Conservation (phyloP, 495 filamentous ascomycete species). For the Amniculicola lignicola region DNA sequence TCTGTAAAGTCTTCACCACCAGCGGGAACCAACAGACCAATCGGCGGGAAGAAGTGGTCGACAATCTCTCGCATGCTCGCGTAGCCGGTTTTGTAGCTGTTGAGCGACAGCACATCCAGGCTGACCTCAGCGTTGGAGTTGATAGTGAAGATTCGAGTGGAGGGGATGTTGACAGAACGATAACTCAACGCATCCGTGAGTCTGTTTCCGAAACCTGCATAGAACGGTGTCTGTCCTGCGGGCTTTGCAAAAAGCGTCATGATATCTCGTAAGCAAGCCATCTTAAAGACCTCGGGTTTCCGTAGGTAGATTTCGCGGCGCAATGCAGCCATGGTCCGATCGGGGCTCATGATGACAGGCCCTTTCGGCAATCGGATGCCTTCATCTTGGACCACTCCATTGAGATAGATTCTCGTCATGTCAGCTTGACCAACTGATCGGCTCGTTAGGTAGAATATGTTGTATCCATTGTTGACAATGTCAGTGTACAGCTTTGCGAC, state of each 20-base stretch:
- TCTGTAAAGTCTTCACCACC: slow-evolving; percentile 46
- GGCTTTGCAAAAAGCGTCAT: slow-evolving; percentile 70
- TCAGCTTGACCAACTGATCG: slow-evolving; percentile 92
- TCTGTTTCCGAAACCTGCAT: slow-evolving; percentile 94
- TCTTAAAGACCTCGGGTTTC: slow-evolving; percentile 98
- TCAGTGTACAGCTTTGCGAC: slow-evolving; percentile 97
- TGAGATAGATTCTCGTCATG: slow-evolving; percentile 83
- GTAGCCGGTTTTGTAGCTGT: slow-evolving; percentile 95
- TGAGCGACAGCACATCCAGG: slow-evolving; percentile 84
- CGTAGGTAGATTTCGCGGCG: slow-evolving; percentile 91
- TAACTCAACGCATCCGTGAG: slow-evolving; percentile 96
- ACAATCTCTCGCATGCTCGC: slow-evolving; percentile 93
- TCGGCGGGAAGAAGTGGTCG: slow-evolving; percentile 87
- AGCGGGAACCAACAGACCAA: slow-evolving; percentile 38
- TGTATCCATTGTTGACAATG: slow-evolving; percentile 94
- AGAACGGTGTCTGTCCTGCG: slow-evolving; percentile 63
- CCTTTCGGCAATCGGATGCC: slow-evolving; percentile 81
- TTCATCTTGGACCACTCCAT: slow-evolving; percentile 86
- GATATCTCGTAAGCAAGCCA: slow-evolving; percentile 95
- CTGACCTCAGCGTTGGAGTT: slow-evolving; percentile 96
- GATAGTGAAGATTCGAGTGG: slow-evolving; percentile 95
- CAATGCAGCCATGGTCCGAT: slow-evolving; percentile 93
- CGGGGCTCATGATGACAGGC: slow-evolving; percentile 90
- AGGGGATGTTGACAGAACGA: slow-evolving; percentile 89
- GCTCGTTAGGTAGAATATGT: slow-evolving; percentile 96